These are phyloP conservation scores for Ophiostoma sp. DNA, from an alignment of 2,329 filamentous ascomycete species.

Conservation along the genomic window DNA sequence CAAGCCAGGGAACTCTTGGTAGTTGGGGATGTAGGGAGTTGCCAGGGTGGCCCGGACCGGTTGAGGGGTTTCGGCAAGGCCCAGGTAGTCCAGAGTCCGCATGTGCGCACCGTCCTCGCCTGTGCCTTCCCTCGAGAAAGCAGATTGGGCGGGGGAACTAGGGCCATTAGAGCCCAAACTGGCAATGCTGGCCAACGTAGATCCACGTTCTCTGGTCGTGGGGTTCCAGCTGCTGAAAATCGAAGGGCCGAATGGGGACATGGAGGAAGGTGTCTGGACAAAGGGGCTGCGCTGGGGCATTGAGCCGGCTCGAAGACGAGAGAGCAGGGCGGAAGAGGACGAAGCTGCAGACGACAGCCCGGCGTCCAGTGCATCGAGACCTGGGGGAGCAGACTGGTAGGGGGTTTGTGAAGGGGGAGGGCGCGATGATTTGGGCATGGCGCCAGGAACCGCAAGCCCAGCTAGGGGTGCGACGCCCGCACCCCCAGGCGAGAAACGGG, in stretches of 20 bases:
- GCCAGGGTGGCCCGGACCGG: conserved; percentile 68
- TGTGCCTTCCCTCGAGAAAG: conserved; percentile 77
- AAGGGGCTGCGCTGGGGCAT: conserved; percentile 84
- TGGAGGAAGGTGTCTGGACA: conserved; percentile 45
- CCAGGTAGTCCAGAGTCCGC: conserved; percentile 92
- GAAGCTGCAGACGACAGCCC: conserved; percentile 24
- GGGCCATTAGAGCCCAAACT: conserved; percentile 89
- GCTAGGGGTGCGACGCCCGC: conserved; percentile 55
- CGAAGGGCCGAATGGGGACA: conserved; percentile 76
- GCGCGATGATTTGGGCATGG: conserved; percentile 68
- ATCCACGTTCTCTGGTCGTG: conserved; percentile 70
- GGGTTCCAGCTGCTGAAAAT: conserved; percentile 86
- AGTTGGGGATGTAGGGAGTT: conserved; percentile 68
- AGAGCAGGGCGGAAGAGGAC: conserved; percentile 68
- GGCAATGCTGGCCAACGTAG: conserved; percentile 73
- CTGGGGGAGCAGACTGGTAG: conserved; percentile 65
- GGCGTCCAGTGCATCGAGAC: conserved; percentile 43
- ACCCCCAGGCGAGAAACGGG: conserved; percentile 77
- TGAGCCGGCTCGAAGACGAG: conserved; percentile 82
- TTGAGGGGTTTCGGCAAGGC: conserved; percentile 88
- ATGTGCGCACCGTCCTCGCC: conserved; percentile 81
- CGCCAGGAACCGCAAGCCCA: conserved; percentile 45
- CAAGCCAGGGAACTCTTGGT: conserved; percentile 70
- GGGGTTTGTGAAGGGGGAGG: conserved; percentile 83
- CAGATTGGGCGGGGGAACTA: conserved; percentile 78